Base-by-base conservation (phyloP, 306 rosid species). In the Glycine soja region DNA sequence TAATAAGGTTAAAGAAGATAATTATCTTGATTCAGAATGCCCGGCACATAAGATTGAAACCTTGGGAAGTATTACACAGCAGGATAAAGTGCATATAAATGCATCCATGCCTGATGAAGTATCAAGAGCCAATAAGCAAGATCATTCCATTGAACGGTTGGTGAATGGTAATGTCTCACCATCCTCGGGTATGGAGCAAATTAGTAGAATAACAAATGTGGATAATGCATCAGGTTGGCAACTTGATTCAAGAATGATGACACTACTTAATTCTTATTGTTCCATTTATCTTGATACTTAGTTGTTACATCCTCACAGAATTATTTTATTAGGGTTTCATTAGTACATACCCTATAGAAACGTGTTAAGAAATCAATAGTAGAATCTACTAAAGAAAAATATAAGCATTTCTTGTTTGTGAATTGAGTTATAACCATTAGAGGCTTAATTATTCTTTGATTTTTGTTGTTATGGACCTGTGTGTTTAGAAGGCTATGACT, bases 161-260 rank as follows among this genome's bases (percentile, higher is more conserved):
- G 87, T 82, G 78, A 85, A 81, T 84, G 83, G 90, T 81, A 88
- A 84, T 83, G 84, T 76, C 82, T 87, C 89, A 58, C 85, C 75
- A 64, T 81, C 93, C 77, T 79, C 91, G 54, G 90, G 78, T 63
- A 74, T 81, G 76, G 97, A 93, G 81, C 97, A 88, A 86, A 86
- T 80, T 87, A 93, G 88, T 87, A 97, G 93, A 81, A 88, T 82
- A 85, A 73, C 84, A 4, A 85, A 91, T 74, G 59, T 71, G 61
- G 93, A 88, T 50, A 84, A 88, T 75, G 82, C 90, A 70, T 82
- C 97, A 90, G 99, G 98, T 93, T 83, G 82, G 87, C 43, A 75
- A 66, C 77, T 69, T 82, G 67, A 59, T 85, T 70, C 36, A 46
- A 58, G 76, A 68, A 83, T 76, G 79, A 63, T 66, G 69, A 36